A percentile compares a stretch with the other conserved stretches of the same genome.
phyloP scores from a whole-genome alignment of 768 basidiomycete species.

The Suillus clintonianus region DNA sequence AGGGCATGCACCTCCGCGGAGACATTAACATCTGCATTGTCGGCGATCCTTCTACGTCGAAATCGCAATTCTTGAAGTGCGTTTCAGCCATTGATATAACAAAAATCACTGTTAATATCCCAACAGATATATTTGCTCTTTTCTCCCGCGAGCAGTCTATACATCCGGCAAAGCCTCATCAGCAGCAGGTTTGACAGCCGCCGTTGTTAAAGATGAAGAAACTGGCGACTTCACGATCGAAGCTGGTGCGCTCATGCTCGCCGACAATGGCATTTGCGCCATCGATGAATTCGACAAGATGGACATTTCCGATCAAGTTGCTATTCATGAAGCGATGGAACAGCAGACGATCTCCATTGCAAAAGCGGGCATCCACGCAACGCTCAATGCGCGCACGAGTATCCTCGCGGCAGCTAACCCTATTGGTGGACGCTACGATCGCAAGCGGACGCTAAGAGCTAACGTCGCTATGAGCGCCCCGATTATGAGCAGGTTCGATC shows the following conservation, averaged over 20 bases:
- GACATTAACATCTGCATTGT: slow-evolving; percentile 99
- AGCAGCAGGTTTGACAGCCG: slow-evolving; percentile 97
- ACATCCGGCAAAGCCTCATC: slow-evolving; percentile 99
- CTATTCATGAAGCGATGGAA: slow-evolving; percentile 99
- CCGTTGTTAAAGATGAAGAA: slow-evolving; percentile 98
- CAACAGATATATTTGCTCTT: slow-evolving; percentile 91
- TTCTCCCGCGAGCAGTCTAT: slow-evolving; percentile 96
- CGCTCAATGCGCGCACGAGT: slow-evolving; percentile 94
- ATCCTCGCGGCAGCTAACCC: slow-evolving; percentile 99
- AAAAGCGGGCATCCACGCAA: slow-evolving; percentile 98
- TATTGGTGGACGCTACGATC: slow-evolving; percentile 93
- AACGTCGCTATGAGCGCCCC: slow-evolving; percentile 98
- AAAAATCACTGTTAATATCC: neutral
- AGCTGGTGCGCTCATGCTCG: slow-evolving; percentile 98
- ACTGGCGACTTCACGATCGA: slow-evolving; percentile 99
- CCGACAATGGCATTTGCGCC: slow-evolving; percentile 99
- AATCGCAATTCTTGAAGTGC: slow-evolving; percentile 98
- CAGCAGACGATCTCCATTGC: slow-evolving; percentile 99
- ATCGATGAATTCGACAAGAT: slow-evolving; percentile 99
- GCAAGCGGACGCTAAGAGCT: slow-evolving; percentile 86
- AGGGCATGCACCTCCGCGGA: slow-evolving; percentile 97
- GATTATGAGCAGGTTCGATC: slow-evolving; percentile 97
- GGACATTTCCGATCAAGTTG: slow-evolving; percentile 98
- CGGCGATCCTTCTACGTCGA: slow-evolving; percentile 96
- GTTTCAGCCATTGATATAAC: slow-evolving; percentile 25